A percentile compares a stretch with the other conserved stretches of the same genome.
phyloP scores from a whole-genome alignment of 1,284 basidiomycete species.

The Naganishia sp. region DNA sequence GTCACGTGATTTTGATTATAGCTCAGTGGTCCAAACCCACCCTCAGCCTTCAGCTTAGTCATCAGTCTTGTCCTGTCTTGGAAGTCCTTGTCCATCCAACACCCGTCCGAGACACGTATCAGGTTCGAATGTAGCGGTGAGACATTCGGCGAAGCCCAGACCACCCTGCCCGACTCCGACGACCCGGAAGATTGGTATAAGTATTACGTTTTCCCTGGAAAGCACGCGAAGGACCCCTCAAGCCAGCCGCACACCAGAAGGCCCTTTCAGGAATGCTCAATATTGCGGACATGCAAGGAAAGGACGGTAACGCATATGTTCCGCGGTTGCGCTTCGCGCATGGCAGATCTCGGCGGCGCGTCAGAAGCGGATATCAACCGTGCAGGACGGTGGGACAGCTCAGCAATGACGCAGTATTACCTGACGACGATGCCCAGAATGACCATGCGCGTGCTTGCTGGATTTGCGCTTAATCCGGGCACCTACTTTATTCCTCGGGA shows the following conservation, averaged over 20 bases:
- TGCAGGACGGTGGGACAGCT: constrained; percentile 15
- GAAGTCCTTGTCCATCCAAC: no score
- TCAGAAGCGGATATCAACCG: constrained; percentile 8
- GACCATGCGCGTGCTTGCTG: constrained; percentile 22
- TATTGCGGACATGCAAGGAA: background rate
- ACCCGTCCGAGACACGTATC: no score
- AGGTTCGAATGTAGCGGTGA: no score
- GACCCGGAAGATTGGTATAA: no score
- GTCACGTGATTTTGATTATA: no score
- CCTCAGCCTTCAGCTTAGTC: no score
- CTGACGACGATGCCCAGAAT: constrained; percentile 10
- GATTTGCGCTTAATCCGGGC: constrained; percentile 4
- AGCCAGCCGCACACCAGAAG: constrained; percentile 7
- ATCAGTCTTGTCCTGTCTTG: no score
- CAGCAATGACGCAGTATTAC: constrained; percentile 13
- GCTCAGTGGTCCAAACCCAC: no score
- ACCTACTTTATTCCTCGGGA: constrained; percentile 8
- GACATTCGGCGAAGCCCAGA: no score
- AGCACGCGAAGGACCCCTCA: no score
- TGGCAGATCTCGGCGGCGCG: constrained; percentile 23
- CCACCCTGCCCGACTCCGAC: no score
- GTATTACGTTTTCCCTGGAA: no score
- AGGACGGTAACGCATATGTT: constrained; percentile 17
- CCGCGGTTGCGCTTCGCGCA: constrained; percentile 5
- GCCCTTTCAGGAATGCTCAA: constrained; percentile 4